These are phyloP conservation scores for Coemansia asiatica DNA, from an alignment of 192 early-diverging fungal genomes.

Conservation along the genomic window DNA sequence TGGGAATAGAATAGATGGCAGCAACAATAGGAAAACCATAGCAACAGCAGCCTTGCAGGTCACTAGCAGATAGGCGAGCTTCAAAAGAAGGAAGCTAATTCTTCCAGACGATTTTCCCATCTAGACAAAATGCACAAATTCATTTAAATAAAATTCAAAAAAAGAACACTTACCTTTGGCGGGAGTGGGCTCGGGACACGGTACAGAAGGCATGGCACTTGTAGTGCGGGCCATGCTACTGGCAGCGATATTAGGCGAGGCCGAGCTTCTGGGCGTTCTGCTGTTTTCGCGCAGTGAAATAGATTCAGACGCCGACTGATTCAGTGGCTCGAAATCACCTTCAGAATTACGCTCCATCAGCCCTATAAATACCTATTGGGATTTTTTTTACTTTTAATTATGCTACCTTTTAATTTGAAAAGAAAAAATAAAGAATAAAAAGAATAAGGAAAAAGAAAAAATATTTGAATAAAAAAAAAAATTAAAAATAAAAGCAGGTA, in stretches of 20 bases:
- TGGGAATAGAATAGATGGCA: no score
- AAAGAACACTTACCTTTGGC: slow-evolving; percentile 2
- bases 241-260: slow-evolving; percentile 1
- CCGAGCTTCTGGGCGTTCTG: background rate
- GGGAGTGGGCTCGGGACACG: background rate
- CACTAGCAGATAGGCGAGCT: no score
- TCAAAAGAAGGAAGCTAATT: no score
- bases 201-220: background rate
- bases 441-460: background rate
- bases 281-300: slow-evolving; percentile 9
- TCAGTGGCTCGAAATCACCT: slow-evolving; percentile 13
- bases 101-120: no score
- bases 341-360: slow-evolving; percentile 29
- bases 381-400: background rate
- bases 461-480: no score
- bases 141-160: no score
- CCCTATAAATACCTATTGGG: background rate
- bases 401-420: background rate
- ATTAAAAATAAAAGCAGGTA: no score
- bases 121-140: no score
- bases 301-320: slow-evolving; percentile 9
- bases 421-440: slow-evolving; percentile 1
- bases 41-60: no score
- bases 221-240: background rate
- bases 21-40: no score